Evolutionary conservation across 495 filamentous ascomycete species (phyloP).

Genomic region (Pseudevernia furfuracea): DNA sequence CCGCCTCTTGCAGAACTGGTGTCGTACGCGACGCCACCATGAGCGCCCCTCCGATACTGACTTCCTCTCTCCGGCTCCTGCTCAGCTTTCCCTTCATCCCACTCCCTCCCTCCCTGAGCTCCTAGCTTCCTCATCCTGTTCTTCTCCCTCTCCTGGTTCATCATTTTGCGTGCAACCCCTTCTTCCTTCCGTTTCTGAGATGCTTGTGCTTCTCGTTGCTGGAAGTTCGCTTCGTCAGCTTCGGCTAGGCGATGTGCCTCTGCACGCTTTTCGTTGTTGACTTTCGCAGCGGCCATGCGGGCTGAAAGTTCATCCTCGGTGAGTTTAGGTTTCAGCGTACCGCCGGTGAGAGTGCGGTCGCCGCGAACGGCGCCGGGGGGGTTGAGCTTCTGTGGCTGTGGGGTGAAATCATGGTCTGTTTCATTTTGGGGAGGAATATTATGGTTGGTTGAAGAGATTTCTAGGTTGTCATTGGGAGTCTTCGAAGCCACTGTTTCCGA

Average conservation of each 20-base stretch:
- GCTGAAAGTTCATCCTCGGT: constrained; percentile 60
- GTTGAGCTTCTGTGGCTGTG: constrained; percentile 7
- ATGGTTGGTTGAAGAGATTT: not conserved
- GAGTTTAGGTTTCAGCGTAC: constrained; percentile 55
- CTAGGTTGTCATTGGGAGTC: not conserved
- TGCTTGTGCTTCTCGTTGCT: constrained; percentile 55
- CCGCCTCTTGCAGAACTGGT: constrained; percentile 8
- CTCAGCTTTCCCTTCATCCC: constrained; percentile 69
- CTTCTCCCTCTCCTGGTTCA: constrained; percentile 64
- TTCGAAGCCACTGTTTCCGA: not conserved
- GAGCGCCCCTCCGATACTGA: constrained; percentile 46
- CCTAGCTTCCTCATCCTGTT: constrained; percentile 65
- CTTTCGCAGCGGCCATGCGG: constrained; percentile 50
- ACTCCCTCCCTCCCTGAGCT: constrained; percentile 59
- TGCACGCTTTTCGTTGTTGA: constrained; percentile 49
- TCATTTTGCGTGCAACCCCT: constrained; percentile 45
- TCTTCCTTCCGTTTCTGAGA: constrained; percentile 49
- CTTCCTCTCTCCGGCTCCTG: constrained; percentile 42
- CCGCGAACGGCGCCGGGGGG: constrained; percentile 54
- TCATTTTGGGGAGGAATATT: not conserved
- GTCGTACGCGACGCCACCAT: constrained; percentile 45
- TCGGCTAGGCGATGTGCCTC: constrained; percentile 59
- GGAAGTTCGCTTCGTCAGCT: constrained; percentile 59
- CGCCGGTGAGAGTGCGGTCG: constrained; percentile 61
- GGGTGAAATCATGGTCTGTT: not conserved